Conservation (phyloP, 805 yeast species). For the Brettanomyces sp. region DNA sequence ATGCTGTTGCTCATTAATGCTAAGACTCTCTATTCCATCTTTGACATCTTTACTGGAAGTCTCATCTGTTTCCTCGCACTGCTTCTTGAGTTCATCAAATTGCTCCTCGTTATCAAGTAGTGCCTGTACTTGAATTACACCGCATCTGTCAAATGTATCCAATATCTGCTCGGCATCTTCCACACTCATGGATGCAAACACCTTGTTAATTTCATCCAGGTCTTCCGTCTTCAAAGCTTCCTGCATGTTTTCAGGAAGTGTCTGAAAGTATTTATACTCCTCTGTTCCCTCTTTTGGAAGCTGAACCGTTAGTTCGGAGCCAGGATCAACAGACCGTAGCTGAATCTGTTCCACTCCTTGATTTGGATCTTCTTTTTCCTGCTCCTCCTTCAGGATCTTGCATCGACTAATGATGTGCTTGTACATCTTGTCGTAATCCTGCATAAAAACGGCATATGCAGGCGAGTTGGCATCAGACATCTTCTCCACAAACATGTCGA, state of each 20-base stretch:
- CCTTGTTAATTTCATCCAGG: slow-evolving; percentile 74
- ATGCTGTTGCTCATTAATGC: not conserved
- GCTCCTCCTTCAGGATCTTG: slow-evolving; percentile 50
- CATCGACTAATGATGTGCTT: slow-evolving; percentile 73
- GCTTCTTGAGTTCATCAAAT: slow-evolving; percentile 44
- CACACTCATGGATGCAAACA: slow-evolving; percentile 62
- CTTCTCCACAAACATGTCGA: slow-evolving; percentile 58
- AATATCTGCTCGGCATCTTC: slow-evolving; percentile 74
- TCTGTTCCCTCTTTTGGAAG: slow-evolving; percentile 54
- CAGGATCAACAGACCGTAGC: slow-evolving; percentile 79
- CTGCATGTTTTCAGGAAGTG: slow-evolving; percentile 55
- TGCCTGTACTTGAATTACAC: slow-evolving; percentile 76
- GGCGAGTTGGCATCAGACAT: slow-evolving; percentile 38
- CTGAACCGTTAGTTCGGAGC: slow-evolving; percentile 60
- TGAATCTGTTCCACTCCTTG: slow-evolving; percentile 79
- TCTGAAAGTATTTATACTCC: slow-evolving; percentile 45
- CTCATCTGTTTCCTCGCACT: slow-evolving; percentile 11
- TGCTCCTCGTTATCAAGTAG: slow-evolving; percentile 65
- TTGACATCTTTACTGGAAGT: not conserved
- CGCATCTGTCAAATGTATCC: slow-evolving; percentile 68
- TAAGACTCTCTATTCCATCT: not conserved
- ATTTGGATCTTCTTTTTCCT: slow-evolving; percentile 22
- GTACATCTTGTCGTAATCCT: slow-evolving; percentile 67
- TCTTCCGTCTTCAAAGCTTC: slow-evolving; percentile 63
- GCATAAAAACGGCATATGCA: slow-evolving; percentile 59